A percentile compares a stretch with the other conserved stretches of the same genome.
These are phyloP conservation scores for button mushroom (Agaricus bisporus) DNA, from an alignment of 768 basidiomycete genomes.

Conservation along the genomic window DNA sequence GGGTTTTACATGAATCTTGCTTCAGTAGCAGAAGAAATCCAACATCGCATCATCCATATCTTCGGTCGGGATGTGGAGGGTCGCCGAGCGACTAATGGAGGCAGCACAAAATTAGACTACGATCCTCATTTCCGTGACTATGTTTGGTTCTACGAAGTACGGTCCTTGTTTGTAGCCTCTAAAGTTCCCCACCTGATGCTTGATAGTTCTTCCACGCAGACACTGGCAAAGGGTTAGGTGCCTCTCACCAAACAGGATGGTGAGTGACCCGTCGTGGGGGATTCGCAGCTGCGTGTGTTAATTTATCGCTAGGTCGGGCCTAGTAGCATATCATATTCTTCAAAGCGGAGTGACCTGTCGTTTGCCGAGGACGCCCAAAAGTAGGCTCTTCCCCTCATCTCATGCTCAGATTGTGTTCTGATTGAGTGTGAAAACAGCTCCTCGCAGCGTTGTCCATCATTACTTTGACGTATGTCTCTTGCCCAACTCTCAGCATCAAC, in stretches of 20 bases:
- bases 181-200: neutral
- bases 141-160: slow-evolving; percentile 90
- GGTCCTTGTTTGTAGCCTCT: slow-evolving; percentile 13
- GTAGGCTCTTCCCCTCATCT: slow-evolving; percentile 38
- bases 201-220: slow-evolving; percentile 92
- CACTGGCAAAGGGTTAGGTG: slow-evolving; percentile 86
- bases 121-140: slow-evolving; percentile 98
- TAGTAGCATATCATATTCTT: slow-evolving; percentile 87
- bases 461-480: slow-evolving; percentile 81
- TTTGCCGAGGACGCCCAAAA: slow-evolving; percentile 89
- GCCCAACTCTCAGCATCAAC: neutral
- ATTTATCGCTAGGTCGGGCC: slow-evolving; percentile 49
- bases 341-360: slow-evolving; percentile 88
- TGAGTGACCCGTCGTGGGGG: neutral
- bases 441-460: slow-evolving; percentile 78
- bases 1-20: slow-evolving; percentile 98
- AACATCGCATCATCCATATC: slow-evolving; percentile 98
- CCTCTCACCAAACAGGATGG: slow-evolving; percentile 98
- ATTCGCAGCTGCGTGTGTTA: neutral
- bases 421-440: slow-evolving; percentile 43
- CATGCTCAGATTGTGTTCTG: neutral
- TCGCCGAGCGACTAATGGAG: slow-evolving; percentile 86
- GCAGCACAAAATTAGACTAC: slow-evolving; percentile 76
- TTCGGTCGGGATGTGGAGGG: slow-evolving; percentile 91
- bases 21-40: slow-evolving; percentile 93